Base-by-base conservation (phyloP, 345 rosid species). In the Camelina neglecta region DNA sequence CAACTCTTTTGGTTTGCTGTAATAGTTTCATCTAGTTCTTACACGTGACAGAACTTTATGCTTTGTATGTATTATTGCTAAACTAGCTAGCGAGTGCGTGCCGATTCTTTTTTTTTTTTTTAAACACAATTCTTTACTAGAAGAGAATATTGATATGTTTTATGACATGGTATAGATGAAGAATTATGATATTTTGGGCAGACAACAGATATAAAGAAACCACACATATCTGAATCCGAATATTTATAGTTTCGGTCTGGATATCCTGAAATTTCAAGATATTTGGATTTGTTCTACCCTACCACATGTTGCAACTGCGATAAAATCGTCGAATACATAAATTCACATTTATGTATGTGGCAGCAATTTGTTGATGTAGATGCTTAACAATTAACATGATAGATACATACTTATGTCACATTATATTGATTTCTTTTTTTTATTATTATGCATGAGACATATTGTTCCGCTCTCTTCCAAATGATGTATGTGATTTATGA, bases 11-110 rank as follows among this genome's bases (percentile, higher is more conserved):
- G 45, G 55, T 45, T 44, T 42, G 7, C 3, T 67, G 60, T 42
- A 60, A 1, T 61, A 45, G 15, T 59, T 26, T 21, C 59, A 35
- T 5, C 29, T 36, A 49, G 13, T 26, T 49, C 9, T 71, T 23
- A 72, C 33, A 62, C 51, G 68, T 60, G 68, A 60, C 59, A 49
- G 4, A 72, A 38, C 60, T 72, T 61, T 58, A 18, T 47, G 47
- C 2, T 45, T 56, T 44, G 38, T 38, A 11, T 35, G 16, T 67
- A 47, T 69, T 15, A 21, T 51, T 10, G 35, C 3, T 23, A 54
- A 54, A 4, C 5, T 29, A 29, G 31, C 23, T 54, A 24, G 15
- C 8, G 35, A 54, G n/a, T 24, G 16, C 11, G 7, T 54, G 35
- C n/a, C n/a, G 6, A 24, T 54, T 11, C 5, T 24, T 54, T 54